Percentiles rank a stretch among this genome's conserved stretches.
Conservation (phyloP, 768 basidiomycete genomes). For the Trametes elegans region DNA sequence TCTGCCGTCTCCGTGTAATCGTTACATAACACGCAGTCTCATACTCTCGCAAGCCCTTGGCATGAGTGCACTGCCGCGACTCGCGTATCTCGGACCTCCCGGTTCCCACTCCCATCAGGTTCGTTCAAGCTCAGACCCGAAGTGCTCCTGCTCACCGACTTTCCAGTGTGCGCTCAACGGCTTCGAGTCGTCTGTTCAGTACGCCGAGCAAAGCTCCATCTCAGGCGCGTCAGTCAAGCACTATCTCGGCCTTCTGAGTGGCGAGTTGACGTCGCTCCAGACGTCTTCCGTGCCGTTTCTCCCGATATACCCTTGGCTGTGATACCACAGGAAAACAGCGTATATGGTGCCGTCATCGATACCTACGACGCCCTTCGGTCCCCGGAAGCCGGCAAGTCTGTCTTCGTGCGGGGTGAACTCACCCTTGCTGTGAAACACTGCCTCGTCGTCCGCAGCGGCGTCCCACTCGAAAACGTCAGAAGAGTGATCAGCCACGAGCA, state of each 20-base stretch:
- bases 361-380: conserved; percentile 64
- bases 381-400: conserved; percentile 35
- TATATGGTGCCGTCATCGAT: conserved; percentile 70
- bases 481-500: conserved; percentile 78
- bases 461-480: conserved; percentile 51
- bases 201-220: conserved; percentile 41
- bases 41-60: background rate
- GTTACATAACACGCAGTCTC: background rate
- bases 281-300: conserved; percentile 55
- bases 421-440: conserved; percentile 65
- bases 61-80: conserved; percentile 9
- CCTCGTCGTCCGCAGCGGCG: conserved; percentile 61
- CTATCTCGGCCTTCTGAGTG: background rate
- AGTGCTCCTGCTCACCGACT: background rate
- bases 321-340: conserved; percentile 81
- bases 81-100: conserved; percentile 64
- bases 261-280: conserved; percentile 37
- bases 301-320: conserved; percentile 49
- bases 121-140: background rate
- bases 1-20: background rate
- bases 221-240: conserved; percentile 22
- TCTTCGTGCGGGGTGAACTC: conserved; percentile 59
- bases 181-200: conserved; percentile 47
- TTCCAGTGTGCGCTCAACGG: conserved; percentile 44
- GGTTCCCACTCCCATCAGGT: conserved; percentile 50